These are phyloP conservation scores for Catenaria anguillulae DNA, from an alignment of 371 early-diverging fungal species.

Conservation along the genomic window DNA sequence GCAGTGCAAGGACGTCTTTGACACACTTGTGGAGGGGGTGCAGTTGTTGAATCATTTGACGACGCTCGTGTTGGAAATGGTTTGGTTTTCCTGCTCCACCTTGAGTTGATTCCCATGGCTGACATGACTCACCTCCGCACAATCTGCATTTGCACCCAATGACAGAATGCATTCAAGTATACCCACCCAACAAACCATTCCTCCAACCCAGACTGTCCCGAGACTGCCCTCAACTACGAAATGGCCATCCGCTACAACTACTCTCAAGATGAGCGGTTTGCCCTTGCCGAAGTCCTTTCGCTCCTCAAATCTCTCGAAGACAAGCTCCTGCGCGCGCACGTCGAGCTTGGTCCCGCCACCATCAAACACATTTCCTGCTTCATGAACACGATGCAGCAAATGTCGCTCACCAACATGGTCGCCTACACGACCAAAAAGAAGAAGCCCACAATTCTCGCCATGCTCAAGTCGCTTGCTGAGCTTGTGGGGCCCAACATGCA, in stretches of 20 bases:
- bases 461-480: background rate
- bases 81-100: slow-evolving; percentile 2
- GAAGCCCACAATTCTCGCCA: background rate
- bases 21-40: slow-evolving; percentile 15
- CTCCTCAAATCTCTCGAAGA: slow-evolving; percentile 23
- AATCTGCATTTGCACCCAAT: too few species aligned
- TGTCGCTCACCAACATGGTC: background rate
- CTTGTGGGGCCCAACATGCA: background rate
- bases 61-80: slow-evolving; percentile 24
- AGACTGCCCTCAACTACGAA: slow-evolving; percentile 20
- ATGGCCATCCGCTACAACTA: slow-evolving; percentile 30
- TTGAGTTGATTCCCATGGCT: slow-evolving; percentile 1
- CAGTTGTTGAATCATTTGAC: slow-evolving; percentile 15
- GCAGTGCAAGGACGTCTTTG: slow-evolving; percentile 3
- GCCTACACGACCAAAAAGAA: background rate
- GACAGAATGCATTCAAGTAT: slow-evolving; percentile 28
- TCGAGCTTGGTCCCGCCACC: background rate
- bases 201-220: slow-evolving; percentile 13
- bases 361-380: background rate
- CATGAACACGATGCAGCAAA: slow-evolving; percentile 9
- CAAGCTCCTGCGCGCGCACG: slow-evolving; percentile 9
- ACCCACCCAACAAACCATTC: slow-evolving; percentile 18
- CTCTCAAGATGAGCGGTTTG: slow-evolving; percentile 20
- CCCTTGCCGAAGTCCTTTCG: slow-evolving; percentile 25
- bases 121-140: too few species aligned